phyloP scores from a whole-genome alignment of 805 yeast species.

The Candida awuae region DNA sequence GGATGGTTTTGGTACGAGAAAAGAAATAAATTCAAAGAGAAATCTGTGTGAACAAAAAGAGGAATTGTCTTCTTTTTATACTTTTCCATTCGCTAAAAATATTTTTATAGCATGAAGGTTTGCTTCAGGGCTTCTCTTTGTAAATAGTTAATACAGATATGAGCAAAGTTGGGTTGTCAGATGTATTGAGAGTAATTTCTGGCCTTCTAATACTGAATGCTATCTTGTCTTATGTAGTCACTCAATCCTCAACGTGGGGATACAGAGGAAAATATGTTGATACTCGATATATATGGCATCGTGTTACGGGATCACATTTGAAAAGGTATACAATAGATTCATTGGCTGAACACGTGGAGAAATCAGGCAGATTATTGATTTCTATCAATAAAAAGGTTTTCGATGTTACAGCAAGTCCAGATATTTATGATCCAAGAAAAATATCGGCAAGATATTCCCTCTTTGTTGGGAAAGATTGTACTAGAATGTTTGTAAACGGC shows the following conservation, averaged over 20 bases:
- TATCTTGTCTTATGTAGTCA: conserved; percentile 48
- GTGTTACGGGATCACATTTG: conserved; percentile 12
- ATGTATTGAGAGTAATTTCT: conserved; percentile 35
- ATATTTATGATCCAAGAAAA: conserved; percentile 39
- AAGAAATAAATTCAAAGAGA: conserved; percentile 10
- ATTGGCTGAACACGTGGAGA: conserved; percentile 26
- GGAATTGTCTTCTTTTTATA: background rate
- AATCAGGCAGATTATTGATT: conserved; percentile 34
- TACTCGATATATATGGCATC: conserved; percentile 30
- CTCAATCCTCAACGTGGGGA: conserved; percentile 56
- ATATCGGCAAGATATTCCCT: conserved; percentile 40
- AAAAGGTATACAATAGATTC: conserved; percentile 37
- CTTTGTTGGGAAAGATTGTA: conserved; percentile 59
- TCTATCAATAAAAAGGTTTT: conserved; percentile 54
- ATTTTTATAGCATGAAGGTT: background rate
- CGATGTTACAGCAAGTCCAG: conserved; percentile 48
- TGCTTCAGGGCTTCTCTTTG: background rate
- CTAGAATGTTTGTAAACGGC: conserved; percentile 65
- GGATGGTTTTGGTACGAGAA: conserved; percentile 28
- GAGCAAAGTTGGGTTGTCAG: conserved; percentile 28
- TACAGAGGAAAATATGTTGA: conserved; percentile 43
- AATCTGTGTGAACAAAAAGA: background rate
- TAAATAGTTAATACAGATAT: background rate
- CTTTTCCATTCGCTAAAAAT: background rate
- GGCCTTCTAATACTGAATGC: conserved; percentile 43